These are phyloP conservation scores for Monosporascus sp. DNA, from an alignment of 2,329 filamentous ascomycete genomes.

Conservation along the genomic window DNA sequence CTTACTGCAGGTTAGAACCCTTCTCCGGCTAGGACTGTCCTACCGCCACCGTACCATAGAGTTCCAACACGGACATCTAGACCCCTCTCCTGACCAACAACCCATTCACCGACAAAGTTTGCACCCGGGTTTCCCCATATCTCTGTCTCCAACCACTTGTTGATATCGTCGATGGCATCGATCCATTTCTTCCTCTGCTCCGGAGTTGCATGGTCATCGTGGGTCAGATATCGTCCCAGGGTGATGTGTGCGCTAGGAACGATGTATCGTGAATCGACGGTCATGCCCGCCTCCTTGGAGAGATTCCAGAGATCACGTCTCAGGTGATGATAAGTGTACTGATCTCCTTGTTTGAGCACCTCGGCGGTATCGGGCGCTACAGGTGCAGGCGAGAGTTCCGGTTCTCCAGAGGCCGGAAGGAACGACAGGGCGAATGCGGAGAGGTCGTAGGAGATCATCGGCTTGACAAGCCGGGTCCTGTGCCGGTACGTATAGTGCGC, in stretches of 20 bases:
- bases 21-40: slow-evolving; percentile 59
- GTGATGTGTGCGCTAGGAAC: slow-evolving; percentile 89
- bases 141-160: slow-evolving; percentile 64
- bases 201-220: slow-evolving; percentile 55
- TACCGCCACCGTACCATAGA: slow-evolving; percentile 84
- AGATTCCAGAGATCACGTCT: slow-evolving; percentile 69
- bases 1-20: slow-evolving; percentile 42
- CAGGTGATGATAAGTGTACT: slow-evolving; percentile 86
- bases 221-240: slow-evolving; percentile 70
- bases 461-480: slow-evolving; percentile 72
- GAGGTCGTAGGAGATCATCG: slow-evolving; percentile 76
- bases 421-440: slow-evolving; percentile 84
- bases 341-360: slow-evolving; percentile 46
- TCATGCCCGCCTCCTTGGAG: slow-evolving; percentile 56
- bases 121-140: slow-evolving; percentile 57
- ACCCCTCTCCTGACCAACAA: slow-evolving; percentile 80
- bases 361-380: slow-evolving; percentile 29
- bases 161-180: slow-evolving; percentile 66
- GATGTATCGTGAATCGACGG: slow-evolving; percentile 73
- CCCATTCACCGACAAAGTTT: slow-evolving; percentile 63
- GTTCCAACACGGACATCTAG: slow-evolving; percentile 69
- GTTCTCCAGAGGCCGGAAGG: slow-evolving; percentile 68
- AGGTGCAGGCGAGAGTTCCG: slow-evolving; percentile 33
- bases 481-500: slow-evolving; percentile 61
- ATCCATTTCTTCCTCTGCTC: slow-evolving; percentile 61